Percentiles rank a stretch among this genome's conserved stretches.
Evolutionary conservation across 805 yeast genomes (phyloP).

Genomic region (Saturnispora dispora): DNA sequence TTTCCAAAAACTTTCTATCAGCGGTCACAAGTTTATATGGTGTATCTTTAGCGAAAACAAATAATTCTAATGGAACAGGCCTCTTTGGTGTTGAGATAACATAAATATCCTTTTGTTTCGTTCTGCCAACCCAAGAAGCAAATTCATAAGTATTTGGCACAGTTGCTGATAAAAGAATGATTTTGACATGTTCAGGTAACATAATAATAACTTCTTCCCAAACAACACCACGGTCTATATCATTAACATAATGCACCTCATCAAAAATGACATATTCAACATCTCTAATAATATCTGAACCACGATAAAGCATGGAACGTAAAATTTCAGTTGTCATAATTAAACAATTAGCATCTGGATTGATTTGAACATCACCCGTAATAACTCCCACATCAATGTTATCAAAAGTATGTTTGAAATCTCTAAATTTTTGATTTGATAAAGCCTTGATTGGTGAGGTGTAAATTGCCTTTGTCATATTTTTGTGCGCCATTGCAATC

Average conservation of each 20-base stretch:
- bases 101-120: constrained; percentile 90
- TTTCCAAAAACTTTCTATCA: constrained; percentile 56
- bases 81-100: constrained; percentile 95
- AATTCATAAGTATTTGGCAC: constrained; percentile 98
- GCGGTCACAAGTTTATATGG: constrained; percentile 67
- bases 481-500: constrained; percentile 90
- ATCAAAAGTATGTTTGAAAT: constrained; percentile 82
- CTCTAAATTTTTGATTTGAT: constrained; percentile 91
- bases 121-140: constrained; percentile 98
- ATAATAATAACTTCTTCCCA: constrained; percentile 98
- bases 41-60: constrained; percentile 71
- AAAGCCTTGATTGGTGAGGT: constrained; percentile 95
- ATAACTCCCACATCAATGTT: constrained; percentile 91
- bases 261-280: constrained; percentile 98
- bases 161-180: constrained; percentile 91
- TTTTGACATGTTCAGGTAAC: constrained; percentile 91
- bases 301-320: constrained; percentile 92
- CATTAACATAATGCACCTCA: constrained; percentile 98
- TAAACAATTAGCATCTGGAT: constrained; percentile 95
- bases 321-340: constrained; percentile 99
- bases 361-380: constrained; percentile 99
- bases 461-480: constrained; percentile 94
- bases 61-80: constrained; percentile 90
- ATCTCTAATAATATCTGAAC: constrained; percentile 96
- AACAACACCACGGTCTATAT: constrained; percentile 95